These are phyloP conservation scores for Trichoderma brevicompactum DNA, from an alignment of 2,329 filamentous ascomycete genomes.

Conservation along the genomic window DNA sequence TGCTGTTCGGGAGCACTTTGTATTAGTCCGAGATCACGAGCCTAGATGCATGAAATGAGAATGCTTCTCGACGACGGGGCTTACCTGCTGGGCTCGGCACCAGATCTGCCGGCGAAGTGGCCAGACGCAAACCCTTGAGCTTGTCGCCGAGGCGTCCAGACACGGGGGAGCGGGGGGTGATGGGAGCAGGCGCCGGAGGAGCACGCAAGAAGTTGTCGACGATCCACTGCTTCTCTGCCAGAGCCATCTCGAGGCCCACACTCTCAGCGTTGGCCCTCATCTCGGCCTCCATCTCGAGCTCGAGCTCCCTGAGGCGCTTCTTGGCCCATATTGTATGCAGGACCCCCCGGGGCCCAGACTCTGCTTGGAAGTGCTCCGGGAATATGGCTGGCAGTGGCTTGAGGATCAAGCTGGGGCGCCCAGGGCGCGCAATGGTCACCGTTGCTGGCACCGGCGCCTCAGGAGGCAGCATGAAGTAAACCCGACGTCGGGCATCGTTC, in stretches of 20 bases:
- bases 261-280: constrained; percentile 76
- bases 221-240: constrained; percentile 85
- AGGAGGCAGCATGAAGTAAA: constrained; percentile 82
- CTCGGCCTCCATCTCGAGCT: constrained; percentile 77
- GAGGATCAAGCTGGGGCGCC: constrained; percentile 55
- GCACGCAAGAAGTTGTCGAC: constrained; percentile 68
- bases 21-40: constrained; percentile 17
- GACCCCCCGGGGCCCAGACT: constrained; percentile 76
- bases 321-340: constrained; percentile 91
- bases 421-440: constrained; percentile 64
- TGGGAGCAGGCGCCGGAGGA: constrained; percentile 32
- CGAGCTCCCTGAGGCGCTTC: constrained; percentile 73
- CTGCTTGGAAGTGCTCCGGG: constrained; percentile 72
- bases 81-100: constrained; percentile 57
- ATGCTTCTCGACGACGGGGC: background rate
- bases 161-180: constrained; percentile 67
- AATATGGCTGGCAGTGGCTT: constrained; percentile 89
- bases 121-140: constrained; percentile 76
- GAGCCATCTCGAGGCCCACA: constrained; percentile 80
- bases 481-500: constrained; percentile 55
- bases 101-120: constrained; percentile 71
- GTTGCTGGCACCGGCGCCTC: constrained; percentile 71
- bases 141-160: constrained; percentile 78
- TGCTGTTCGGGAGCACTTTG: constrained; percentile 33
- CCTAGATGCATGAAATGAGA: background rate